Evolutionary conservation across 129 eudicot genomes (phyloP).

Genomic region (Logfia minima): DNA sequence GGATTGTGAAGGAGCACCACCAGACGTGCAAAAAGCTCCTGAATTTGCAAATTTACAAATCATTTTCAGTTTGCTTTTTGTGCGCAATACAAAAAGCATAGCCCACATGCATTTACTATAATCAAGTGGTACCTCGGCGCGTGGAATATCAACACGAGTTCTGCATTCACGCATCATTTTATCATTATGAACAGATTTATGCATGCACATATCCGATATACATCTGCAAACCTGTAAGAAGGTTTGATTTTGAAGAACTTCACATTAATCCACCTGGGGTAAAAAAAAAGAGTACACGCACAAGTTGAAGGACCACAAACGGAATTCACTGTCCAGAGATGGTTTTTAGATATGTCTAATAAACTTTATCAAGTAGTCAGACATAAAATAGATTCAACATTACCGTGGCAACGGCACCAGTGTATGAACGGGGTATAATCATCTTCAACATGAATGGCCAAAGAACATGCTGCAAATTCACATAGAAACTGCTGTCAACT

Average conservation of each 20-base stretch:
- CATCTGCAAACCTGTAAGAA: constrained; percentile 91
- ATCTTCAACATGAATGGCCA: constrained; percentile 98
- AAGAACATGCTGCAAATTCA: constrained; percentile 75
- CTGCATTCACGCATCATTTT: constrained; percentile 70
- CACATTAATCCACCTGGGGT: background rate
- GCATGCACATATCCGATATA: constrained; percentile 91
- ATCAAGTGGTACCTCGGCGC: constrained; percentile 64
- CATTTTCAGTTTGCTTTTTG: background rate
- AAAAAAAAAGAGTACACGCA: background rate
- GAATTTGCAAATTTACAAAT: constrained; percentile 13
- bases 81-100: constrained; percentile 12
- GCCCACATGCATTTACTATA: constrained; percentile 10
- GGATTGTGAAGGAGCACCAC: constrained; percentile 95
- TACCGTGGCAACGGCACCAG: constrained; percentile 98
- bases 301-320: background rate
- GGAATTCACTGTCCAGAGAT: background rate
- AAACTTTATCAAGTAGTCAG: background rate
- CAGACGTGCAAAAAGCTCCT: constrained; percentile 96
- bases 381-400: constrained; percentile 12
- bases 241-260: constrained; percentile 19
- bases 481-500: constrained; percentile 12
- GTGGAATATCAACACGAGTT: constrained; percentile 90
- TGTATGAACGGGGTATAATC: constrained; percentile 85
- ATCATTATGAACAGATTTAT: constrained; percentile 56
- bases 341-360: background rate